Percentiles rank a stretch among this genome's conserved stretches.
Conservation (phyloP, 495 filamentous ascomycete species). For the Endocarpon pusillum region DNA sequence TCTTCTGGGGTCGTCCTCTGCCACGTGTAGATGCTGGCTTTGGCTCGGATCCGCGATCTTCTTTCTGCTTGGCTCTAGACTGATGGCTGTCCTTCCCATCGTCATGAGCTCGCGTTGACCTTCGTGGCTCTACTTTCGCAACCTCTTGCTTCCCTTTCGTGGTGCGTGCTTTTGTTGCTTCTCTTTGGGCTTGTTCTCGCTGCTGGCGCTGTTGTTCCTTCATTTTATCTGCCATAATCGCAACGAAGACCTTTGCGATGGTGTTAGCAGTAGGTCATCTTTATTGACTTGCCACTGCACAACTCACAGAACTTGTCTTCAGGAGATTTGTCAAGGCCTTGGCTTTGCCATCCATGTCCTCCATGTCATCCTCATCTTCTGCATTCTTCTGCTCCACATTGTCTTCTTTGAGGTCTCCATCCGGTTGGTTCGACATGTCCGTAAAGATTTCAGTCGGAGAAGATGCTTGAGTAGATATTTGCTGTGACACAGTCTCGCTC, state of each 20-base stretch:
- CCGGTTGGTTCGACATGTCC: constrained; percentile 2
- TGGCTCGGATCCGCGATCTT: constrained; percentile 6
- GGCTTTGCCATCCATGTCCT: constrained; percentile 24
- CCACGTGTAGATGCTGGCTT: constrained; percentile 9
- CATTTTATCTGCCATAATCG: not conserved
- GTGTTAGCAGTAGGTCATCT: no score
- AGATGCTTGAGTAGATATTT: constrained; percentile 27
- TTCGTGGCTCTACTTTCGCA: constrained; percentile 24
- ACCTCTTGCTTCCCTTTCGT: constrained; percentile 33
- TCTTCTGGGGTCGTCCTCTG: constrained; percentile 18
- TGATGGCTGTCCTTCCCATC: constrained; percentile 17
- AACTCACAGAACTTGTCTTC: constrained; percentile 33
- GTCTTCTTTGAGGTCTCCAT: constrained; percentile 9
- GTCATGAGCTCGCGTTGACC: constrained; percentile 9
- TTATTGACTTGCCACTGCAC: no score
- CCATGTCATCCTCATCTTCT: constrained; percentile 15
- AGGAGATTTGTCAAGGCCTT: constrained; percentile 27
- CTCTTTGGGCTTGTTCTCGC: constrained; percentile 42
- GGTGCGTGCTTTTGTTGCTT: constrained; percentile 31
- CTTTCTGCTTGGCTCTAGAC: constrained; percentile 17
- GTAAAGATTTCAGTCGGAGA: constrained; percentile 17
- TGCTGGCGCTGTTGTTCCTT: constrained; percentile 23
- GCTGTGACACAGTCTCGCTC: constrained; percentile 5
- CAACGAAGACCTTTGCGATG: no score
- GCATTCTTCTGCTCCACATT: constrained; percentile 1